Base-by-base conservation (phyloP, 2,329 filamentous ascomycete genomes). In the Herpotrichia juniperi region DNA sequence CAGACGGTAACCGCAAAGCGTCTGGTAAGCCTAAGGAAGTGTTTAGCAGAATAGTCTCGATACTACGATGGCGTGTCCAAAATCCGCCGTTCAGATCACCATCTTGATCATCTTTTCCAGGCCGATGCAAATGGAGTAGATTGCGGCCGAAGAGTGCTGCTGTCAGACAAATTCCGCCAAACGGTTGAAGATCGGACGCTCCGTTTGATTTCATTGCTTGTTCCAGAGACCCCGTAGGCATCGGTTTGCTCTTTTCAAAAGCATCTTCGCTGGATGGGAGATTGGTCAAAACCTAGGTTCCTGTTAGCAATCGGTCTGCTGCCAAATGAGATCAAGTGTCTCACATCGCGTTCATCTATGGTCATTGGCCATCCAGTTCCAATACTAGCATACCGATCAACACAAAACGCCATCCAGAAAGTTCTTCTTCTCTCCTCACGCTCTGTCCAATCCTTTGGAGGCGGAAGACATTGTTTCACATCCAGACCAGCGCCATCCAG, bases 281-380 rank as follows among this genome's bases (percentile, higher is more conserved):
- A 60, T 92, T 89, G 21, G 92, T 96, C 77, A 89, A 81, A 60
- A 97, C 90, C 78, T 86, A 52, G 9, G 7, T 9, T 17, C 39
- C 7, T 19, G 50, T 68, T 34, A 67, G 57, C 35, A n/a, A 8
- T 34, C 12, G 10, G 12, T 25, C 9, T 2, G 2, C 8, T 2
- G 4, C 42, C 19, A 26, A 26, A 30, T 21, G 26, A 26, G 26
- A 12, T 25, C 14, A 25, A 3, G 16, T 8, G 7, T 12, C 81
- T 74, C 64, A 86, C 83, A 71, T 99, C 94, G 68, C 83, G 85
- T 75, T 99, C 94, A 59, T 97, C 93, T 48, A 97, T 85, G 0
- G 84, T 87, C 90, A 97, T 93, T 1, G 94, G 94, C 94, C 94
- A 97, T 6, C 94, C 94, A 2, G 94, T 97, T 28, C 94, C 94